Conservation (phyloP, 768 basidiomycete genomes). For the Pisolithus microcarpus region DNA sequence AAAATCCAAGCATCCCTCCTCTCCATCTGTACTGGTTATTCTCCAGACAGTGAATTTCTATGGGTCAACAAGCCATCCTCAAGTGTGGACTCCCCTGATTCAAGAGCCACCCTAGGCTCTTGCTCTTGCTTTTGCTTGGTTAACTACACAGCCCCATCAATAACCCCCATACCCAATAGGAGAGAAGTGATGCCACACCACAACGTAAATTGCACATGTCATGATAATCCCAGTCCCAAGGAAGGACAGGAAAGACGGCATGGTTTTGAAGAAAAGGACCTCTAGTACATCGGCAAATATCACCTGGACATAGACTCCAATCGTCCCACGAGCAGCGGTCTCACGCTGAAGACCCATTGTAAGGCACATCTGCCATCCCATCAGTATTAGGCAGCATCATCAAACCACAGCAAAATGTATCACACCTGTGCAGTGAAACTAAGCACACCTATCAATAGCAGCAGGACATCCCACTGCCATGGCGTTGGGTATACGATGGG, state of each 20-base stretch:
- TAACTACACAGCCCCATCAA: no score
- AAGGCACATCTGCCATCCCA: conserved; percentile 36
- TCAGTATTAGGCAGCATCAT: neutral
- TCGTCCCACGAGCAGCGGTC: conserved; percentile 52
- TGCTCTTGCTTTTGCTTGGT: no score
- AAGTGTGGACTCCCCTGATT: no score
- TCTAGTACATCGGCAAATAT: conserved; percentile 64
- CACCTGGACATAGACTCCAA: conserved; percentile 57
- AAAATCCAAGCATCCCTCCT: no score
- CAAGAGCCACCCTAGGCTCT: no score
- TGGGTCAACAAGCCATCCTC: no score
- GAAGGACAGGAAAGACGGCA: conserved; percentile 51
- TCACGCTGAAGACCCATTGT: conserved; percentile 60
- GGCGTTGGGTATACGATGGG: conserved; percentile 12
- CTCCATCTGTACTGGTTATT: no score
- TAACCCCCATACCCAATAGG: no score
- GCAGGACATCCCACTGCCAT: conserved; percentile 11
- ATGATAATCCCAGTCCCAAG: conserved; percentile 63
- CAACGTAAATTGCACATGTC: conserved; percentile 54
- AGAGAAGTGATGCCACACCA: conserved; percentile 30
- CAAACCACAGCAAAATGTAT: neutral
- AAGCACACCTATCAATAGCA: conserved; percentile 12
- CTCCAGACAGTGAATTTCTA: no score
- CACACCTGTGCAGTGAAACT: conserved; percentile 14
- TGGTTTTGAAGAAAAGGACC: conserved; percentile 51